phyloP scores from a whole-genome alignment of 345 rosid species.

The Gossypium longicalyx region DNA sequence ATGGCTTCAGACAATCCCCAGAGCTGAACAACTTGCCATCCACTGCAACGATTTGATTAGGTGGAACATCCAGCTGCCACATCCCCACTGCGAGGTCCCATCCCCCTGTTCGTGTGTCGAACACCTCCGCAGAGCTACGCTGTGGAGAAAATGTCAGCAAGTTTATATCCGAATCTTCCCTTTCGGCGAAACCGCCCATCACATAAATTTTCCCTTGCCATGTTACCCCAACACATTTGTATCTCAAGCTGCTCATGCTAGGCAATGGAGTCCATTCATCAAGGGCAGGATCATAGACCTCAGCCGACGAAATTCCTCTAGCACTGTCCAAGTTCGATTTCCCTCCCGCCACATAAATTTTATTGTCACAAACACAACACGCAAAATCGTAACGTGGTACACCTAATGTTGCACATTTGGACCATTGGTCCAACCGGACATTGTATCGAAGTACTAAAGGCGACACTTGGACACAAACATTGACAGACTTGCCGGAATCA shows the following conservation, averaged over 20 bases:
- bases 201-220: constrained; percentile 48
- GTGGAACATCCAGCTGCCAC: constrained; percentile 64
- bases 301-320: constrained; percentile 32
- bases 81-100: constrained; percentile 48
- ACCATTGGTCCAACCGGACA: constrained; percentile 26
- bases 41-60: constrained; percentile 47
- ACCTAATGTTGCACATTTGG: constrained; percentile 23
- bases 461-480: constrained; percentile 18
- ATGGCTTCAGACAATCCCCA: constrained; percentile 49
- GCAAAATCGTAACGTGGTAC: constrained; percentile 43
- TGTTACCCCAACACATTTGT: constrained; percentile 49
- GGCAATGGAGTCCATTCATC: constrained; percentile 39
- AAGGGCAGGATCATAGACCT: constrained; percentile 31
- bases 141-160: constrained; percentile 31
- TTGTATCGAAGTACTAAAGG: constrained; percentile 30
- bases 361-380: constrained; percentile 28
- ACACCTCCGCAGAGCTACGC: constrained; percentile 54
- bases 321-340: constrained; percentile 28
- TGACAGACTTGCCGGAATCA: constrained; percentile 15
- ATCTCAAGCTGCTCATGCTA: constrained; percentile 37
- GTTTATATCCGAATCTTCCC: constrained; percentile 22
- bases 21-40: constrained; percentile 44
- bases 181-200: constrained; percentile 43
- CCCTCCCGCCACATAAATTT: constrained; percentile 50
- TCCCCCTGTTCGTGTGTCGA: constrained; percentile 24